A percentile compares a stretch with the other conserved stretches of the same genome.
Evolutionary conservation across 306 rosid species (phyloP).

Genomic region (Calophaca sinica): DNA sequence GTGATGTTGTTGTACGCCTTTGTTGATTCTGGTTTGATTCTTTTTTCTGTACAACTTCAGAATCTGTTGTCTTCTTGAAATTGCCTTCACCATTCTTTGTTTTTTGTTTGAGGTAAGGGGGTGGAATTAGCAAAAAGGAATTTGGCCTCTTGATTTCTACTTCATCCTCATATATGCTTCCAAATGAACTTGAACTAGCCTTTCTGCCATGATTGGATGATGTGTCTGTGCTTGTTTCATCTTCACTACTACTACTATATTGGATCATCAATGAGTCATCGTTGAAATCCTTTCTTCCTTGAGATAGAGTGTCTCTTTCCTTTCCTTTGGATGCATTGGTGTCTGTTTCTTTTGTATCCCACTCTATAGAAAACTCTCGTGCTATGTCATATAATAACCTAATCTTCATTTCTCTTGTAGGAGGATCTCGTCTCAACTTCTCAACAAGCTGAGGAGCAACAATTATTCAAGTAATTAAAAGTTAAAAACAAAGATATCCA

Average conservation of each 20-base stretch:
- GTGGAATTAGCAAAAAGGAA: conserved; percentile 51
- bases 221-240: conserved; percentile 56
- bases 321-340: conserved; percentile 28
- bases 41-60: neutral
- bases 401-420: conserved; percentile 69
- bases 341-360: conserved; percentile 52
- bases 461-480: conserved; percentile 24
- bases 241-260: conserved; percentile 67
- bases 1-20: conserved; percentile 23
- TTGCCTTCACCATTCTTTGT: conserved; percentile 43
- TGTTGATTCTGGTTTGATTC: too few species aligned
- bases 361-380: conserved; percentile 64
- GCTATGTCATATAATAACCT: conserved; percentile 71
- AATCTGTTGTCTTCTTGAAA: conserved; percentile 45
- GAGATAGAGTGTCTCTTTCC: conserved; percentile 28
- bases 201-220: conserved; percentile 55
- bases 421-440: conserved; percentile 53
- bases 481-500: conserved; percentile 17
- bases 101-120: conserved; percentile 72
- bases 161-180: conserved; percentile 63
- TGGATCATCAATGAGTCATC: conserved; percentile 38
- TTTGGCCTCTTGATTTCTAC: conserved; percentile 55
- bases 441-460: conserved; percentile 59
- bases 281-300: conserved; percentile 39
- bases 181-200: conserved; percentile 59